Evolutionary conservation across 2,329 filamentous ascomycete species (phyloP).

Genomic region (Diplodia corticola): DNA sequence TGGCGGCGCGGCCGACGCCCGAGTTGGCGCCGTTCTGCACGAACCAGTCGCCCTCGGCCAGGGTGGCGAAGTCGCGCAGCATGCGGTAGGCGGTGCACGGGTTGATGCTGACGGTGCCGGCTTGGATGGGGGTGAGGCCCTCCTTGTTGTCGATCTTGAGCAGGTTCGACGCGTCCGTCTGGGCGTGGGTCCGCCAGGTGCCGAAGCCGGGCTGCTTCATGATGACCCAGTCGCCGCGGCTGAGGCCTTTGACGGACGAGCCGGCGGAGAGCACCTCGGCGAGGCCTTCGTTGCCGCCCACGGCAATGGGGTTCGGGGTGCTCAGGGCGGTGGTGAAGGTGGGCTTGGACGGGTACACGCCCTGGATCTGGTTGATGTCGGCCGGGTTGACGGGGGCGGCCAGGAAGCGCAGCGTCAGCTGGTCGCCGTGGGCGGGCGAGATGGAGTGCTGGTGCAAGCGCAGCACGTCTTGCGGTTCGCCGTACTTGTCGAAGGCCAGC

Average conservation of each 20-base stretch:
- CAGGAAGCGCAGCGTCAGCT: slow-evolving; percentile 81
- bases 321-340: slow-evolving; percentile 74
- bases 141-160: slow-evolving; percentile 69
- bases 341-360: slow-evolving; percentile 87
- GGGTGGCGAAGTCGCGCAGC: slow-evolving; percentile 73
- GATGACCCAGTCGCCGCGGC: slow-evolving; percentile 89
- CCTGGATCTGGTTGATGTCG: slow-evolving; percentile 97
- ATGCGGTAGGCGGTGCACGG: slow-evolving; percentile 94
- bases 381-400: slow-evolving; percentile 93
- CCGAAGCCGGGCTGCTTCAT: slow-evolving; percentile 81
- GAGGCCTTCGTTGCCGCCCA: slow-evolving; percentile 88
- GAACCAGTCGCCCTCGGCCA: slow-evolving; percentile 83
- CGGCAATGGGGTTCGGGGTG: slow-evolving; percentile 71
- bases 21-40: slow-evolving; percentile 97
- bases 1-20: slow-evolving; percentile 86
- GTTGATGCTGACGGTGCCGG: slow-evolving; percentile 87
- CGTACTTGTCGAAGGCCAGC: slow-evolving; percentile 73
- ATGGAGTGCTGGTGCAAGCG: slow-evolving; percentile 76
- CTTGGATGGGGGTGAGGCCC: slow-evolving; percentile 73
- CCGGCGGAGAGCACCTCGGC: slow-evolving; percentile 82
- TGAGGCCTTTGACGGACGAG: slow-evolving; percentile 59
- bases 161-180: slow-evolving; percentile 60
- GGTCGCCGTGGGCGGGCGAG: slow-evolving; percentile 68
- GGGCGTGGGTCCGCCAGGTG: slow-evolving; percentile 91
- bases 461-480: slow-evolving; percentile 71